Percentiles rank a stretch among this genome's conserved stretches.
Conservation (phyloP, 257 asterid genomes). For the Misopates orontium region DNA sequence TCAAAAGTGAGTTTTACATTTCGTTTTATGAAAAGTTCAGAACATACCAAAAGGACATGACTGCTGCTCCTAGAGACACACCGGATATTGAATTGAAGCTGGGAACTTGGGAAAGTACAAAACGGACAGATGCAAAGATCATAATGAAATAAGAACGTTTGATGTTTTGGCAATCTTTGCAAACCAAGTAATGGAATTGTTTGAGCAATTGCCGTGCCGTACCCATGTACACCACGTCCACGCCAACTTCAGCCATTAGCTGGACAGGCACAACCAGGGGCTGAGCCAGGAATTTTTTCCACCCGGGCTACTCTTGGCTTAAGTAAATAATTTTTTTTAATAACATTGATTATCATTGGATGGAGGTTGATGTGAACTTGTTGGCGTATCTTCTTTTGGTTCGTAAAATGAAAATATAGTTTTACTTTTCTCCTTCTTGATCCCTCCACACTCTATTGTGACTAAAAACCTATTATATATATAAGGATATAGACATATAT, state of each 20-base stretch:
- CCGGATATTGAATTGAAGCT: slow-evolving; percentile 86
- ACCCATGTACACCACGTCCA: slow-evolving; percentile 88
- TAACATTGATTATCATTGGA: too few species aligned
- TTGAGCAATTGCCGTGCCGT: slow-evolving; percentile 78
- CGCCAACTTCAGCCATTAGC: slow-evolving; percentile 75
- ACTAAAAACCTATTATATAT: too few species aligned
- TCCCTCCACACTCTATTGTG: too few species aligned
- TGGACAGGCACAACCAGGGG: slow-evolving; percentile 96
- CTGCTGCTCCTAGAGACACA: slow-evolving; percentile 88
- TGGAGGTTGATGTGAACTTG: too few species aligned
- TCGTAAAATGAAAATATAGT: too few species aligned
- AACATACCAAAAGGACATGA: slow-evolving; percentile 79
- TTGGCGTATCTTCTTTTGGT: too few species aligned
- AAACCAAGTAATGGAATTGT: slow-evolving; percentile 61
- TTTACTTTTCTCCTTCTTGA: too few species aligned
- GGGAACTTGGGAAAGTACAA: slow-evolving; percentile 91
- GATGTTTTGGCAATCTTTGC: slow-evolving; percentile 44
- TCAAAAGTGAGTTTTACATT: too few species aligned
- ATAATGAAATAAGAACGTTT: slow-evolving; percentile 73
- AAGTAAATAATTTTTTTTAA: too few species aligned
- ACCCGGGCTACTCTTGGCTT: too few species aligned
- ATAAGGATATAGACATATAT: too few species aligned
- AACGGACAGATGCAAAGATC: slow-evolving; percentile 92
- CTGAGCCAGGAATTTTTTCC: too few species aligned
- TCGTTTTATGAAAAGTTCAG: neutral